A percentile compares a stretch with the other conserved stretches of the same genome.
Conservation (phyloP, 2,329 filamentous ascomycete species). For the Aureobasidium uvarum region DNA sequence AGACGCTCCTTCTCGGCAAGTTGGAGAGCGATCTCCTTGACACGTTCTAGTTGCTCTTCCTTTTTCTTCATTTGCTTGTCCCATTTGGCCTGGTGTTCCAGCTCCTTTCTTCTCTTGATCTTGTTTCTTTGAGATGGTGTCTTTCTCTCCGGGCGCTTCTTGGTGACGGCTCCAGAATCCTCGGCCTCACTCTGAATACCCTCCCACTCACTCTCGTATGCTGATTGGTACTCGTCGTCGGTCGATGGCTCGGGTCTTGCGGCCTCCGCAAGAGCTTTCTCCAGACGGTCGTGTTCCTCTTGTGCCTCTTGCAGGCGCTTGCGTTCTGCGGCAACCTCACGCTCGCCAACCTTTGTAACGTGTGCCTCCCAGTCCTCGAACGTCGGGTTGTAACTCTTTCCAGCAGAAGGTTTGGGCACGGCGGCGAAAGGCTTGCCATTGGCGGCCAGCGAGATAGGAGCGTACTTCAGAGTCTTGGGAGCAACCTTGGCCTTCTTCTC, state of each 20-base stretch:
- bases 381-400: slow-evolving; percentile 88
- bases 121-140: slow-evolving; percentile 84
- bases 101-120: slow-evolving; percentile 82
- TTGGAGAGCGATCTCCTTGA: slow-evolving; percentile 68
- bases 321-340: slow-evolving; percentile 75
- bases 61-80: slow-evolving; percentile 72
- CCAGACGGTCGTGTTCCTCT: slow-evolving; percentile 64
- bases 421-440: slow-evolving; percentile 77
- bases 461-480: slow-evolving; percentile 71
- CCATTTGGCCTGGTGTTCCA: slow-evolving; percentile 72
- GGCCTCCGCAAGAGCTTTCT: slow-evolving; percentile 69
- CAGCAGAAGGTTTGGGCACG: slow-evolving; percentile 73
- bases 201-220: slow-evolving; percentile 83
- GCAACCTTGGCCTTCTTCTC: slow-evolving; percentile 62
- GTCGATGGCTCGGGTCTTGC: slow-evolving; percentile 70
- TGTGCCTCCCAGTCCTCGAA: slow-evolving; percentile 83
- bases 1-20: slow-evolving; percentile 54
- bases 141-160: slow-evolving; percentile 80
- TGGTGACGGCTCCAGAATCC: slow-evolving; percentile 55
- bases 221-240: slow-evolving; percentile 80
- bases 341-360: slow-evolving; percentile 69
- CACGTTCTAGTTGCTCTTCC: slow-evolving; percentile 66
- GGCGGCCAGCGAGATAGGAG: slow-evolving; percentile 77
- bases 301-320: slow-evolving; percentile 67
- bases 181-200: slow-evolving; percentile 55